These are phyloP conservation scores for Phyllosticta ampelicida DNA, from an alignment of 2,329 filamentous ascomycete species.

Conservation along the genomic window DNA sequence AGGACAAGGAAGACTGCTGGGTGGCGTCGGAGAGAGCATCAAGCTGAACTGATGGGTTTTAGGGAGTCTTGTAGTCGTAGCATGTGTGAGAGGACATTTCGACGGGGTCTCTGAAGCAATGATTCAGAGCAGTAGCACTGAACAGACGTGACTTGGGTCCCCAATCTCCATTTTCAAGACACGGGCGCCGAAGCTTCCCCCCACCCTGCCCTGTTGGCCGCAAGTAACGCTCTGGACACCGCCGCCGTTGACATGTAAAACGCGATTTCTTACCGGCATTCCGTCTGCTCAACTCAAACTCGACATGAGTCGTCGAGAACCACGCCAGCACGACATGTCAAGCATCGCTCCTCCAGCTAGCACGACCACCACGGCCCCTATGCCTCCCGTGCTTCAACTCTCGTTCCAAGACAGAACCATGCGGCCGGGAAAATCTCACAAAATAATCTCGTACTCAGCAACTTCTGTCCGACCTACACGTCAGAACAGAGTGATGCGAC, in stretches of 20 bases:
- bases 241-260: not conserved
- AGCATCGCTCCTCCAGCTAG: not conserved
- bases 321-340: not conserved
- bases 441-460: not conserved
- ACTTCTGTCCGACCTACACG: not conserved
- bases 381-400: not conserved
- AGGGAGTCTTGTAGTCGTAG: not conserved
- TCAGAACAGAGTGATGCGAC: not conserved
- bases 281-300: not conserved
- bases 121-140: not conserved
- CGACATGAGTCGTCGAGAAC: not conserved
- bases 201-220: not conserved
- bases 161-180: not conserved
- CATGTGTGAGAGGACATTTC: not conserved
- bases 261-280: not conserved
- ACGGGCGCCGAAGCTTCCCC: not conserved
- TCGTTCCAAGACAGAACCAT: not conserved
- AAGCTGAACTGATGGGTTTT: not conserved
- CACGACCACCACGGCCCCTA: too few species aligned
- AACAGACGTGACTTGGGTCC: not conserved
- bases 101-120: not conserved
- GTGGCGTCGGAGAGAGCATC: not conserved
- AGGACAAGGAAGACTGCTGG: not conserved
- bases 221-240: not conserved
- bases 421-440: not conserved